Evolutionary conservation across 352 stramenopile genomes (phyloP).

Genomic region (Globisporangium nodosum): DNA sequence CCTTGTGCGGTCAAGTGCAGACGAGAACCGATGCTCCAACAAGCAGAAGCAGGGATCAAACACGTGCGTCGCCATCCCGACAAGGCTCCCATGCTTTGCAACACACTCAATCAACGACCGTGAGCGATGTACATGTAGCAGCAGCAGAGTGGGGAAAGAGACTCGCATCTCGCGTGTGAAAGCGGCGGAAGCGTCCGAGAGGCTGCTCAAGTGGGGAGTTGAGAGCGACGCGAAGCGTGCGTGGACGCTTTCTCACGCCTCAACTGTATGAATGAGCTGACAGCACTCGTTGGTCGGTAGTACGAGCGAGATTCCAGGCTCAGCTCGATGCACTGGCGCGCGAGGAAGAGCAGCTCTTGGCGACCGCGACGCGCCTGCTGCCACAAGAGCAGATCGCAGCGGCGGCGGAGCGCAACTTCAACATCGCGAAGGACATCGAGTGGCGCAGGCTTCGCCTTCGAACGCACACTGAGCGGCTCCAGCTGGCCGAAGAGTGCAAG

Average conservation of each 20-base stretch:
- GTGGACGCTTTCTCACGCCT: neutral
- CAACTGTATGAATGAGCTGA: neutral
- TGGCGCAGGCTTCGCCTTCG: conserved; percentile 31
- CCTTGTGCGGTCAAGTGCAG: neutral
- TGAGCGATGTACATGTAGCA: too few relatives aligned
- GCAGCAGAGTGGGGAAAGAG: neutral
- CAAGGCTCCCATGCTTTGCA: too few relatives aligned
- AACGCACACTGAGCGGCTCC: conserved; percentile 20
- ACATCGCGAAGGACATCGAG: conserved; percentile 19
- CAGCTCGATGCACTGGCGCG: conserved; percentile 15
- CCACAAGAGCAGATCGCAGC: conserved; percentile 14
- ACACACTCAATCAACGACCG: too few relatives aligned
- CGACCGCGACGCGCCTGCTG: conserved; percentile 14
- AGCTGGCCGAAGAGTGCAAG: conserved; percentile 12
- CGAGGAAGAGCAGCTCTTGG: conserved; percentile 21
- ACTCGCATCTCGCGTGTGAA: conserved; percentile 3
- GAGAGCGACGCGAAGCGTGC: conserved; percentile 9
- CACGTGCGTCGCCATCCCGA: neutral
- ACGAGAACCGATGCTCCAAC: conserved; percentile 10
- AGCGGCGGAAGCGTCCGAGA: conserved; percentile 3
- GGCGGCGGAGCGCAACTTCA: conserved; percentile 34
- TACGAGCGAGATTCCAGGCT: conserved; percentile 14
- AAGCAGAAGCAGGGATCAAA: neutral
- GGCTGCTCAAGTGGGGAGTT: conserved; percentile 5
- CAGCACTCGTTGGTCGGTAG: neutral